Conservation (phyloP, 495 filamentous ascomycete species). For the Aspergillus homomorphus region DNA sequence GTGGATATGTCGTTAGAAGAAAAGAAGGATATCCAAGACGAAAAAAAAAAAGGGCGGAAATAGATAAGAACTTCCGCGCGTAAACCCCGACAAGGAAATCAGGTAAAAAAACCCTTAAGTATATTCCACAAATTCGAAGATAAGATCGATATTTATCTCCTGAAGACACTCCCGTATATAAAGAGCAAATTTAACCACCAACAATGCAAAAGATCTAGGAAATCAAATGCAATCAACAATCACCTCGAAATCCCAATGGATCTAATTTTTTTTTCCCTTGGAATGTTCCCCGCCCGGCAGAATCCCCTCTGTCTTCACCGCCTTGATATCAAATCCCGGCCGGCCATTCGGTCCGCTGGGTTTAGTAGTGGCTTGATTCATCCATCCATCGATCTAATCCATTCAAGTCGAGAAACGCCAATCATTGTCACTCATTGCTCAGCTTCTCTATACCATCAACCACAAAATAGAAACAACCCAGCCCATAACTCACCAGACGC, state of each 20-base stretch:
- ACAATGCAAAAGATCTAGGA: neutral
- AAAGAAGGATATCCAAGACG: conserved; percentile 7
- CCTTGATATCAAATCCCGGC: conserved; percentile 12
- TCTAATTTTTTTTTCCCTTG: conserved; percentile 30
- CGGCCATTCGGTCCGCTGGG: too few species aligned
- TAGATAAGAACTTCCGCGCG: conserved; percentile 8
- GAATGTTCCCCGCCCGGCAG: conserved; percentile 31
- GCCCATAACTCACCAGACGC: too few species aligned
- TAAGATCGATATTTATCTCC: too few species aligned
- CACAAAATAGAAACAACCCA: too few species aligned
- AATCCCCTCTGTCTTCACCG: conserved; percentile 32
- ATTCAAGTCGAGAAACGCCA: neutral
- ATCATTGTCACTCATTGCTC: neutral
- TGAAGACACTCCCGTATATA: too few species aligned
- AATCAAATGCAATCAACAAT: conserved; percentile 8
- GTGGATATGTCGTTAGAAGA: neutral
- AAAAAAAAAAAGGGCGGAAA: conserved; percentile 2
- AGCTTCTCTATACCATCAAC: conserved; percentile 2
- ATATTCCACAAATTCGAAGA: conserved; percentile 4
- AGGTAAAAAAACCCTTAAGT: conserved; percentile 3
- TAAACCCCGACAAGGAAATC: neutral
- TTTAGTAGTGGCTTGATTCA: too few species aligned
- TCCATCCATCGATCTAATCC: neutral
- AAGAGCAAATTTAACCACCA: too few species aligned
- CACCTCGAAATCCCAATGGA: conserved; percentile 32